Conservation (phyloP, 2,329 filamentous ascomycete species). For the Chaetomiaceae sp. region DNA sequence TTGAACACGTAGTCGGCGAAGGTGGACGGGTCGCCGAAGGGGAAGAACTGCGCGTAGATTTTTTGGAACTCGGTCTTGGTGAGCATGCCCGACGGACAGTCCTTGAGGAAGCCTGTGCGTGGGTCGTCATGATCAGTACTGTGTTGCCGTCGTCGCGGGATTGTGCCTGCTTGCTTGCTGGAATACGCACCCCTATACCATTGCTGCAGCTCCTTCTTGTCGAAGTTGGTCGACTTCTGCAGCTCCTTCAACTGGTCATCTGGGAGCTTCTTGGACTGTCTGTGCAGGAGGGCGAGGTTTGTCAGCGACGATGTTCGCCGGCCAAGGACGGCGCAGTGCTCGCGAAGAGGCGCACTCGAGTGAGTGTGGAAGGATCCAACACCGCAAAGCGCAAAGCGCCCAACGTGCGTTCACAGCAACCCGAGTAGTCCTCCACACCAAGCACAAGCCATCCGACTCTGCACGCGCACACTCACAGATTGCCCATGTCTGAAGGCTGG, state of each 20-base stretch:
- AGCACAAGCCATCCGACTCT: conserved; percentile 6
- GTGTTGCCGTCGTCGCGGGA: too few species aligned
- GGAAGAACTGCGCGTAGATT: conserved; percentile 99
- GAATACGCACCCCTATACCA: conserved; percentile 96
- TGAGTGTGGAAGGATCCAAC: too few species aligned
- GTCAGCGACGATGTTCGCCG: conserved; percentile 10
- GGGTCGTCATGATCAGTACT: neutral
- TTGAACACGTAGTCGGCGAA: conserved; percentile 99
- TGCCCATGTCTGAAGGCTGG: conserved; percentile 37
- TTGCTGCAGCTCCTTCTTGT: conserved; percentile 99
- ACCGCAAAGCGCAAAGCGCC: too few species aligned
- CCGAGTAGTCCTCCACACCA: too few species aligned
- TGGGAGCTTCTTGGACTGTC: conserved; percentile 95
- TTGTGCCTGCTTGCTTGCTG: too few species aligned
- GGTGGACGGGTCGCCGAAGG: conserved; percentile 92
- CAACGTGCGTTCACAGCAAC: too few species aligned
- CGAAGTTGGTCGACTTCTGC: conserved; percentile 95
- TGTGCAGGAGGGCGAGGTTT: conserved; percentile 35
- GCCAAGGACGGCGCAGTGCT: too few species aligned
- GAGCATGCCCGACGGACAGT: conserved; percentile 93
- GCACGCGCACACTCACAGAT: conserved; percentile 43
- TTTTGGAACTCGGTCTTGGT: conserved; percentile 99
- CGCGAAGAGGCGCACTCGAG: neutral
- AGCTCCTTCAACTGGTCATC: conserved; percentile 93
- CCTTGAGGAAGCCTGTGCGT: conserved; percentile 81